Percentiles rank a stretch among this genome's conserved stretches.
These are phyloP conservation scores for Lactarius psammicola DNA, from an alignment of 768 basidiomycete genomes.

Conservation along the genomic window DNA sequence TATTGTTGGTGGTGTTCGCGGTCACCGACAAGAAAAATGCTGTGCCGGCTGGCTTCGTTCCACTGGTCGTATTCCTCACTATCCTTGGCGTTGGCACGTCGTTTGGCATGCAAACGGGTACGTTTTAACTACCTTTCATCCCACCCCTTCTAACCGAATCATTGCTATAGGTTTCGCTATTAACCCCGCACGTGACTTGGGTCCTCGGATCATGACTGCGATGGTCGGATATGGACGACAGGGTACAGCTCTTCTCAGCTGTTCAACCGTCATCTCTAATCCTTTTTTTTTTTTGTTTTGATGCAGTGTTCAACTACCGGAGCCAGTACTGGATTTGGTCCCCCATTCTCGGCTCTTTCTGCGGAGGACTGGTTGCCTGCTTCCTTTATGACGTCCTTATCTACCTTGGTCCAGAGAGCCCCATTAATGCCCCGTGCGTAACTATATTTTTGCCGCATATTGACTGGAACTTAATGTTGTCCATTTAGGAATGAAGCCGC, in stretches of 20 bases:
- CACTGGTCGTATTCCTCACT: constrained; percentile 53
- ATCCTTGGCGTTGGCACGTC: constrained; percentile 57
- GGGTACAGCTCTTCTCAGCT: constrained; percentile 29
- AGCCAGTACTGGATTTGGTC: constrained; percentile 78
- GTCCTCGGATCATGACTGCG: constrained; percentile 63
- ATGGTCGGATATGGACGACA: constrained; percentile 70
- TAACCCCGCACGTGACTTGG: constrained; percentile 72
- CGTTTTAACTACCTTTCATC: background rate
- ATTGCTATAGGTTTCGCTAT: constrained; percentile 49
- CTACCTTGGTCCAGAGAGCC: constrained; percentile 54
- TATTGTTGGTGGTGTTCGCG: constrained; percentile 54
- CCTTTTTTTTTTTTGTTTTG: background rate
- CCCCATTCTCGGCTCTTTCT: constrained; percentile 56
- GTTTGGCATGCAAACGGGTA: constrained; percentile 59
- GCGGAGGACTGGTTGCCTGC: constrained; percentile 55
- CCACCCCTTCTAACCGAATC: background rate
- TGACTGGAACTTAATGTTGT: background rate
- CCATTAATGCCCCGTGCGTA: constrained; percentile 55
- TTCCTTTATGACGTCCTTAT: constrained; percentile 59
- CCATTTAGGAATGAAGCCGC: constrained; percentile 8
- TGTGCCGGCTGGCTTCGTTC: constrained; percentile 50
- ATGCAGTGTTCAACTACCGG: constrained; percentile 40
- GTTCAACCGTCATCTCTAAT: background rate
- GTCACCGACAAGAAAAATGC: constrained; percentile 53
- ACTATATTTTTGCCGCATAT: background rate